These are phyloP conservation scores for Brassica juncea DNA, from an alignment of 345 rosid genomes.

Conservation along the genomic window DNA sequence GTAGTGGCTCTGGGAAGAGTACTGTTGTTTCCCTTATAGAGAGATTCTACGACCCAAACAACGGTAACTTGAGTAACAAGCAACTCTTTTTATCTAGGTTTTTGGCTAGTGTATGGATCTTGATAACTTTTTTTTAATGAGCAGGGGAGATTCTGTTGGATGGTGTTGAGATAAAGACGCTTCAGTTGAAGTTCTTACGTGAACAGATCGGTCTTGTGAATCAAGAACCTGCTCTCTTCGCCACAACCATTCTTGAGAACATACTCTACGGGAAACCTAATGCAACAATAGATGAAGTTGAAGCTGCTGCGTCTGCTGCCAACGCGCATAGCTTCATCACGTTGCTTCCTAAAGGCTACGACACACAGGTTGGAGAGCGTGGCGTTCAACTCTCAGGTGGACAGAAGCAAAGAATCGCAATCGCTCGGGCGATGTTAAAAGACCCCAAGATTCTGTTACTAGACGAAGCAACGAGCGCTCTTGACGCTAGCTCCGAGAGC, in stretches of 20 bases:
- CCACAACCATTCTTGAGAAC: conserved; percentile 92
- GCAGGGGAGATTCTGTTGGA: conserved; percentile 92
- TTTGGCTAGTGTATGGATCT: conserved; percentile 19
- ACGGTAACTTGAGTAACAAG: conserved; percentile 49
- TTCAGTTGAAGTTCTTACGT: conserved; percentile 84
- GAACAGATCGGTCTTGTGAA: conserved; percentile 95
- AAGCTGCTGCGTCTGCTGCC: conserved; percentile 90
- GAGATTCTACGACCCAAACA: conserved; percentile 92
- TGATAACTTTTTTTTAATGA: conserved; percentile 29
- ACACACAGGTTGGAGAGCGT: conserved; percentile 98
- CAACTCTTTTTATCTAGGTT: neutral
- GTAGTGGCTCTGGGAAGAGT: conserved; percentile 99
- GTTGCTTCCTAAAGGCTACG: conserved; percentile 92
- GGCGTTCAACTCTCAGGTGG: conserved; percentile 99
- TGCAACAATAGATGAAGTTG: conserved; percentile 87
- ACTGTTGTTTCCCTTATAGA: conserved; percentile 95
- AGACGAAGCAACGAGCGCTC: conserved; percentile 99
- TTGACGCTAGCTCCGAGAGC: conserved; percentile 96
- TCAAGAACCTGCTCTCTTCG: conserved; percentile 98
- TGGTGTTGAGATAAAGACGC: conserved; percentile 79
- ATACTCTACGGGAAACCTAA: conserved; percentile 89
- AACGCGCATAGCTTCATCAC: conserved; percentile 94
- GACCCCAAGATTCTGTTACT: conserved; percentile 91
- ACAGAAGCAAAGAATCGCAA: conserved; percentile 96
- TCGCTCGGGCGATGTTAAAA: conserved; percentile 96